Evolutionary conservation across 495 filamentous ascomycete genomes (phyloP), one percentile per base, ranked within the genome.

Genomic region (Aspergillus egyptiacus): DNA sequence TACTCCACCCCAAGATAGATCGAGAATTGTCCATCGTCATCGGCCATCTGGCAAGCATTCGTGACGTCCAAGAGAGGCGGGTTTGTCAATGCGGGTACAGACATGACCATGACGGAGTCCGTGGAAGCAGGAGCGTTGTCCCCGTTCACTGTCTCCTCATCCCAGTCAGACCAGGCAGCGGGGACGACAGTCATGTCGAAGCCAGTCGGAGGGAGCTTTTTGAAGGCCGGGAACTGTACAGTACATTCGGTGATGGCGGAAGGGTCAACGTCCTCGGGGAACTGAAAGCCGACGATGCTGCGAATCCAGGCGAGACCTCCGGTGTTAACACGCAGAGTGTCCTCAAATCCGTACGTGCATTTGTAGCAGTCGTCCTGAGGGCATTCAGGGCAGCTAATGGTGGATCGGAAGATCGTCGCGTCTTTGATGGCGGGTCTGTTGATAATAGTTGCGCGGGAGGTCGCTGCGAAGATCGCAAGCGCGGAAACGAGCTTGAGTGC

Each of bases 191-290:
- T 57, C 24, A 57, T 6, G 32, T 57, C 51, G 28, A 53, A 33
- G 10, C 32, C 35, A 11, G 34, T 25, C 19, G 20, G 27, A 4
- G 46, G 39, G 0, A 32, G 37, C 13, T 28, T 31, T 13, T 34
- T 46, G 14, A 57, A 50, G 7, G 45, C 54, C 2, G 54, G 54
- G 25, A 57, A 57, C 13, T 52, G 54, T 2, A 57, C 41, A 5
- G 49, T 49, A 23, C 54, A 57, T 17, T 27, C 18, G 18, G 33
- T 40, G 38, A 53, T 28, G 14, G 39, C 10, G 36, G 34, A 27
- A 8, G 37, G 37, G 28, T 42, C 31, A 3, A 32, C 15, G 14
- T 30, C 7, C 2, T 24, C 35, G 1, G 54, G 54, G 14, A 49
- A 39, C 24, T 53, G 10, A 34, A 57, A 52, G 30, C 45, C 54